Evolutionary conservation across 2,329 filamentous ascomycete species (phyloP).

Genomic region (Fusarium heterosporum): DNA sequence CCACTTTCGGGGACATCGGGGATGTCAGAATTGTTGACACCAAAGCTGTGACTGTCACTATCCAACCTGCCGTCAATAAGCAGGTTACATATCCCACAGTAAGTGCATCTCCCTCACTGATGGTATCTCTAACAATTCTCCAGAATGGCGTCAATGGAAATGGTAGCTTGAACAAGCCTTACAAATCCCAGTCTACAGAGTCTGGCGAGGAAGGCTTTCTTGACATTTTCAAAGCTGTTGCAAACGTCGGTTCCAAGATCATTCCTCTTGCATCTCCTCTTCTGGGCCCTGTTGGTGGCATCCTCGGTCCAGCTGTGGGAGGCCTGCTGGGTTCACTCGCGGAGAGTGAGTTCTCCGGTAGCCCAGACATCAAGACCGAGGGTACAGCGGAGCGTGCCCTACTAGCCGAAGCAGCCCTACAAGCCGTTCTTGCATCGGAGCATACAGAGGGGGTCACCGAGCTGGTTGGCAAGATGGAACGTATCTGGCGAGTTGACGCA

Average conservation of each 20-base stretch:
- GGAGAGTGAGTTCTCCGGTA: not conserved
- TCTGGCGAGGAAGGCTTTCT: constrained; percentile 37
- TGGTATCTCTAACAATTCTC: not conserved
- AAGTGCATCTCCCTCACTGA: not conserved
- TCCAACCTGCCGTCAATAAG: not conserved
- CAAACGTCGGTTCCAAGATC: constrained; percentile 8
- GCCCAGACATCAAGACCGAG: not conserved
- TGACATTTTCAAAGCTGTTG: constrained; percentile 39
- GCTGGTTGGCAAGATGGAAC: constrained; percentile 32
- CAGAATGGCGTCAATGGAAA: constrained; percentile 2
- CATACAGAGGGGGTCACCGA: constrained; percentile 10
- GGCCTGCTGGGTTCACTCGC: constrained; percentile 10
- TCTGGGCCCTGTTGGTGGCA: not conserved
- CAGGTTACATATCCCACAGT: not conserved
- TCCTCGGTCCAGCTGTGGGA: no score
- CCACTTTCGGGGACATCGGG: constrained; percentile 3
- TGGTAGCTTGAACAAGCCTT: not conserved
- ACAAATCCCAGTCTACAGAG: not conserved
- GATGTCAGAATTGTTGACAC: constrained; percentile 12
- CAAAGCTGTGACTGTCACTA: not conserved
- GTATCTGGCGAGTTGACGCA: constrained; percentile 17
- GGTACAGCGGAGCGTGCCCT: constrained; percentile 39
- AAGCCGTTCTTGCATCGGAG: constrained; percentile 36
- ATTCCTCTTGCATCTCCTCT: constrained; percentile 6
- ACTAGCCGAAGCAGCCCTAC: constrained; percentile 39